Percentiles rank a stretch among this genome's conserved stretches.
phyloP scores from a whole-genome alignment of 2,329 filamentous ascomycete species.

The Xylariaceae sp. region DNA sequence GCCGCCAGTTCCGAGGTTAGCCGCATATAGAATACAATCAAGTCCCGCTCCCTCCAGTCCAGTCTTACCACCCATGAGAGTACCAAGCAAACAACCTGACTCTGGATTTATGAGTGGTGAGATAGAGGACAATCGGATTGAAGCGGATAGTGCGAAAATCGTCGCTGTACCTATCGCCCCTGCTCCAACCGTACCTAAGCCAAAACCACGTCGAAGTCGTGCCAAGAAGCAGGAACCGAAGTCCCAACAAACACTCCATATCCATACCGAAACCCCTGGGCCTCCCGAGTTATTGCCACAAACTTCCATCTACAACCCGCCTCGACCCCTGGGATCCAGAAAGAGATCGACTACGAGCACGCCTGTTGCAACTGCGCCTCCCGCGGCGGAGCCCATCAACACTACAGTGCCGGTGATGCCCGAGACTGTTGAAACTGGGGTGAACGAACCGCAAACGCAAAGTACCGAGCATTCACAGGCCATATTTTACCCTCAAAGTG shows the following conservation, averaged over 20 bases:
- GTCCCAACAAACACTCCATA: slow-evolving; percentile 30
- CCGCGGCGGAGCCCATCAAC: background rate
- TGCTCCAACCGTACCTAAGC: slow-evolving; percentile 24
- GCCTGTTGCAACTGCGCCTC: slow-evolving; percentile 14
- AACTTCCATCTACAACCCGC: slow-evolving; percentile 38
- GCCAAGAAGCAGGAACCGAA: slow-evolving; percentile 29
- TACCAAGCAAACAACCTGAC: slow-evolving; percentile 58
- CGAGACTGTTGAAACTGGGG: slow-evolving; percentile 1
- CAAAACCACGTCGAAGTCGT: slow-evolving; percentile 31
- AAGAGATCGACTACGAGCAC: slow-evolving; percentile 14
- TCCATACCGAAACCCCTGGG: slow-evolving; percentile 39
- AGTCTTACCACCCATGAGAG: slow-evolving; percentile 58
- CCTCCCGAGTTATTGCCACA: slow-evolving; percentile 40
- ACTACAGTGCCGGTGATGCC: background rate
- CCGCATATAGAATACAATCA: slow-evolving; percentile 45
- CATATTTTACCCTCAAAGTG: slow-evolving; percentile 7
- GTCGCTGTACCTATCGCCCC: slow-evolving; percentile 33
- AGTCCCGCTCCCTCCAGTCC: slow-evolving; percentile 76
- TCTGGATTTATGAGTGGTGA: slow-evolving; percentile 84
- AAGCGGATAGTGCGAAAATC: slow-evolving; percentile 54
- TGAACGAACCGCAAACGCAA: slow-evolving; percentile 17
- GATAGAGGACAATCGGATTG: slow-evolving; percentile 52
- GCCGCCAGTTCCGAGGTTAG: slow-evolving; percentile 68
- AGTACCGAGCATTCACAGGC: slow-evolving; percentile 11
- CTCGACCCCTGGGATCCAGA: slow-evolving; percentile 26